phyloP scores from a whole-genome alignment of 2,329 filamentous ascomycete genomes.

The Neofusicoccum ribis region DNA sequence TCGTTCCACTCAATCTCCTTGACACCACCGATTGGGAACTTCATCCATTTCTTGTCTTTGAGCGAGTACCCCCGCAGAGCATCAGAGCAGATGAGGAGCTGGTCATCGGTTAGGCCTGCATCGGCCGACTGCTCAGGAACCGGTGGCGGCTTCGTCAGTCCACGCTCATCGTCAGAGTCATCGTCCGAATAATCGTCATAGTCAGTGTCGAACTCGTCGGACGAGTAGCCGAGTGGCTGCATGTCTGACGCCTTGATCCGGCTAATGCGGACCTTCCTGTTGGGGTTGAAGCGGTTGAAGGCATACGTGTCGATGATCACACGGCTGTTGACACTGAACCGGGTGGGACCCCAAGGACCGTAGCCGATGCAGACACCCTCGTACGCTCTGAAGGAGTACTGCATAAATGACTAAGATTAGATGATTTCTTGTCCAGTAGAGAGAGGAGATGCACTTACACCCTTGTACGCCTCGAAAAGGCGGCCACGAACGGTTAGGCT shows the following conservation, averaged over 20 bases:
- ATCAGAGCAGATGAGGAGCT: conserved; percentile 23
- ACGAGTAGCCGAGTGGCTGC: neutral
- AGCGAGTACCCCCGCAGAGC: conserved; percentile 25
- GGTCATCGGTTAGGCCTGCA: conserved; percentile 17
- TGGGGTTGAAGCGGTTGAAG: conserved; percentile 28
- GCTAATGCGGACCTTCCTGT: conserved; percentile 16
- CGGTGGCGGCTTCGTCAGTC: neutral
- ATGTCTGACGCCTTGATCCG: neutral
- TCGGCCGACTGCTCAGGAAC: neutral
- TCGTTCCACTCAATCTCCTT: conserved; percentile 34
- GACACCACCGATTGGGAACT: conserved; percentile 23
- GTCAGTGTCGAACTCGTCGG: neutral
- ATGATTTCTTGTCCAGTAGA: neutral
- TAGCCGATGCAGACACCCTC: conserved; percentile 23
- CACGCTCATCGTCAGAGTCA: neutral
- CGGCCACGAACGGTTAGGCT: conserved; percentile 44
- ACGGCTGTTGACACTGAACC: conserved; percentile 35
- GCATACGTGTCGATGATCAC: conserved; percentile 51
- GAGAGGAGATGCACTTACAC: conserved; percentile 23
- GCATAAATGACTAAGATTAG: neutral
- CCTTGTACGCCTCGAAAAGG: conserved; percentile 45
- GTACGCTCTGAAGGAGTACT: conserved; percentile 24
- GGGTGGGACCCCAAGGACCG: conserved; percentile 21
- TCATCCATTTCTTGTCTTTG: conserved; percentile 23
- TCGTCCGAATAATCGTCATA: conserved; percentile 3